phyloP scores from a whole-genome alignment of 2,329 filamentous ascomycete species.

The Microdochium paspali region DNA sequence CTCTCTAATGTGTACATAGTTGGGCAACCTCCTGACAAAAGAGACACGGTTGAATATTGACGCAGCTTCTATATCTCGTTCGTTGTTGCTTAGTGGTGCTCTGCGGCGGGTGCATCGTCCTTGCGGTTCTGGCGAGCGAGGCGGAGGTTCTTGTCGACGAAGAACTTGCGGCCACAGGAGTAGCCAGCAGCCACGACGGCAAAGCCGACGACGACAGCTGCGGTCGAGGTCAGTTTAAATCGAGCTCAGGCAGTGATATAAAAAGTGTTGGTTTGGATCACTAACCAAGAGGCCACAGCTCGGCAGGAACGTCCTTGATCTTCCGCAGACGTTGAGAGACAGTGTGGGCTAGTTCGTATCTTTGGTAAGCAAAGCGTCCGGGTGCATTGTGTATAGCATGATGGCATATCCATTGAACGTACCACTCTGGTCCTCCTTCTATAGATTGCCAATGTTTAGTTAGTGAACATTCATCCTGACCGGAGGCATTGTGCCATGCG shows the following conservation, averaged over 20 bases:
- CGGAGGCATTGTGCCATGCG: background rate
- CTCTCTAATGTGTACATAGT: background rate
- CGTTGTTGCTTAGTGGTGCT: constrained; percentile 21
- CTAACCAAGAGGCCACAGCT: constrained; percentile 91
- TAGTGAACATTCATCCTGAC: constrained; percentile 13
- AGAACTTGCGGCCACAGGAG: constrained; percentile 73
- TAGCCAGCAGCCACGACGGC: constrained; percentile 74
- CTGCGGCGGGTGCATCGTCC: constrained; percentile 23
- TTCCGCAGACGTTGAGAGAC: constrained; percentile 90
- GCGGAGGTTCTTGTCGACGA: constrained; percentile 86
- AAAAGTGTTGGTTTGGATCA: constrained; percentile 18
- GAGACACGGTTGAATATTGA: background rate
- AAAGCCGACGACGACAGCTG: constrained; percentile 80
- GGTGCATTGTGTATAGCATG: constrained; percentile 5
- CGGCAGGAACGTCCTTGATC: constrained; percentile 82
- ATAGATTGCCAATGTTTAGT: constrained; percentile 22
- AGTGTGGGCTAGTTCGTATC: constrained; percentile 77
- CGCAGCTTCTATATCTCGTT: constrained; percentile 1
- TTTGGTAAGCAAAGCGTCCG: background rate
- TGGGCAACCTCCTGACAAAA: background rate
- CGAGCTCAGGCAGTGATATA: constrained; percentile 3
- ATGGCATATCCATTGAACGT: constrained; percentile 28
- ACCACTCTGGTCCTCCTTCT: constrained; percentile 62
- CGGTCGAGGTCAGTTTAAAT: background rate
- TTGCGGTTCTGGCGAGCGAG: constrained; percentile 61